Conservation (phyloP, 805 yeast species). For the Vanderwaltozyma tropicalis region DNA sequence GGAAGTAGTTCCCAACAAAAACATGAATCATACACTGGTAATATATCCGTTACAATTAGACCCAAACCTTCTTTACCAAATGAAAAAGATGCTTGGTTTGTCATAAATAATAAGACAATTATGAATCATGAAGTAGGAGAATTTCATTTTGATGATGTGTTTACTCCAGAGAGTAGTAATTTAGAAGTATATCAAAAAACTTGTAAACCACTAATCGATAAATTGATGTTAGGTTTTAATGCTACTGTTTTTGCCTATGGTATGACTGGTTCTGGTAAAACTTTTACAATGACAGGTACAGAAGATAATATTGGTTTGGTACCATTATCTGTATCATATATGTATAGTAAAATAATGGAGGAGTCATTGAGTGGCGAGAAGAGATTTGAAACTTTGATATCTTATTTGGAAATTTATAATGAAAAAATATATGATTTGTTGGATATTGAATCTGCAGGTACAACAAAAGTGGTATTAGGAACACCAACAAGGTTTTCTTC, state of each 20-base stretch:
- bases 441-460: conserved; percentile 11
- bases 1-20: neutral
- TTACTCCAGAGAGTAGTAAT: conserved; percentile 46
- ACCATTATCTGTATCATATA: conserved; percentile 45
- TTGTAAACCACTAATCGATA: conserved; percentile 44
- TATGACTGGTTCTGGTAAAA: conserved; percentile 90
- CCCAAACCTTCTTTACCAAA: conserved; percentile 48
- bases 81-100: conserved; percentile 24
- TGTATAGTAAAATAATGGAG: conserved; percentile 37
- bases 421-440: conserved; percentile 77
- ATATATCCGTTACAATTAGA: conserved; percentile 66
- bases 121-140: conserved; percentile 50
- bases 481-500: conserved; percentile 9
- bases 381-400: conserved; percentile 42
- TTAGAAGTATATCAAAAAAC: conserved; percentile 46
- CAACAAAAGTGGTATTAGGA: neutral
- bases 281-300: conserved; percentile 75
- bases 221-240: conserved; percentile 63
- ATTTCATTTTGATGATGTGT: conserved; percentile 73
- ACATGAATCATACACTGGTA: conserved; percentile 43
- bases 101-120: conserved; percentile 30
- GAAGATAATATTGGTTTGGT: conserved; percentile 58
- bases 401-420: conserved; percentile 80
- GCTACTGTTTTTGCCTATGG: conserved; percentile 92
- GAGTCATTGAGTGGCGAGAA: conserved; percentile 14